phyloP scores from a whole-genome alignment of 768 basidiomycete genomes.

The Russula sp. region DNA sequence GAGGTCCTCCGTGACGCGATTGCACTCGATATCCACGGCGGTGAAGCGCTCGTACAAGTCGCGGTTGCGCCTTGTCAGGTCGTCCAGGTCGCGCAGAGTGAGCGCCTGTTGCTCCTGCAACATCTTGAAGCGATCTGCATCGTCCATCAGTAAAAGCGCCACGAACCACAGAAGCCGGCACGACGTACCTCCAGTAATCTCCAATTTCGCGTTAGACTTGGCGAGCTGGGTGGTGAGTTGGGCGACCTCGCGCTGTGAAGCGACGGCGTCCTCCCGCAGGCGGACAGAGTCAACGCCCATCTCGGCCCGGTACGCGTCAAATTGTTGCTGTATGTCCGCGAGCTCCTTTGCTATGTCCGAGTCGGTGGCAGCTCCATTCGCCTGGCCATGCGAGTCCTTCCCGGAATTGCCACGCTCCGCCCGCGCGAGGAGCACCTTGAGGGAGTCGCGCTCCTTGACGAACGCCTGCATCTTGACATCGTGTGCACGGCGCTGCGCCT shows the following conservation, averaged over 20 bases:
- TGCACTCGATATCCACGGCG: constrained; percentile 68
- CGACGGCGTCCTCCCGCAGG: constrained; percentile 62
- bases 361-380: constrained; percentile 13
- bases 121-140: constrained; percentile 61
- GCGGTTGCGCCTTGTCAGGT: constrained; percentile 60
- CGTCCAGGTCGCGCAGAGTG: constrained; percentile 60
- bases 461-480: constrained; percentile 72
- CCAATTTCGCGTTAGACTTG: constrained; percentile 77
- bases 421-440: constrained; percentile 66
- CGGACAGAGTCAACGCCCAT: constrained; percentile 72
- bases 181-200: constrained; percentile 64
- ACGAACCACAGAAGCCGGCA: background rate
- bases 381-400: constrained; percentile 26
- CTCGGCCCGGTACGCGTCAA: constrained; percentile 74
- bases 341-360: constrained; percentile 53
- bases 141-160: background rate
- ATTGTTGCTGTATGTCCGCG: constrained; percentile 68
- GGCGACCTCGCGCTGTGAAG: constrained; percentile 62
- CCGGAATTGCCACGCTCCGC: constrained; percentile 34
- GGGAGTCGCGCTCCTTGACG: constrained; percentile 82
- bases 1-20: constrained; percentile 62
- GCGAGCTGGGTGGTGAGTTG: constrained; percentile 63
- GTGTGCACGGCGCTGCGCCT: constrained; percentile 65
- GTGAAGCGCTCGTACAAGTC: constrained; percentile 70
- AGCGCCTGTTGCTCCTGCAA: constrained; percentile 61